These are phyloP conservation scores for Dioscorea zingiberensis DNA, from an alignment of 106 monocot species.

Conservation along the genomic window DNA sequence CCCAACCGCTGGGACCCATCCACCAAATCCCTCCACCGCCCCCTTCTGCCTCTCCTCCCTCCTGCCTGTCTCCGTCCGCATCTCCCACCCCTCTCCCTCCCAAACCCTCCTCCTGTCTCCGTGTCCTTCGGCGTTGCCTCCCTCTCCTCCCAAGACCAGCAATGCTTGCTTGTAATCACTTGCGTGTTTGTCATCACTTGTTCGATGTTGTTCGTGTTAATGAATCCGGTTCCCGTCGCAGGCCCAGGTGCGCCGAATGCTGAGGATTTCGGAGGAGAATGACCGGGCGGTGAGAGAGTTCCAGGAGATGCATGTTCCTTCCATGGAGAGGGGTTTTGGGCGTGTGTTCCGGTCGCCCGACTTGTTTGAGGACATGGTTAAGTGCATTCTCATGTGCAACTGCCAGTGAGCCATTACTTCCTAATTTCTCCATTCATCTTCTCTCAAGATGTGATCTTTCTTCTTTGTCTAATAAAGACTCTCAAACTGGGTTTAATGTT, in stretches of 20 bases:
- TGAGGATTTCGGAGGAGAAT: conserved; percentile 51
- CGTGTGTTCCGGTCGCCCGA: conserved; percentile 78
- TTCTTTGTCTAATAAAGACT: no score
- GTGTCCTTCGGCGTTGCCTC: conserved; percentile 23
- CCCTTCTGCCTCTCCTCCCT: conserved; percentile 42
- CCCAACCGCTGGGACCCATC: conserved; percentile 73
- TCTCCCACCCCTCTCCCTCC: conserved; percentile 33
- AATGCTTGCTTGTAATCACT: conserved; percentile 33
- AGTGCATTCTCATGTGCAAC: conserved; percentile 89
- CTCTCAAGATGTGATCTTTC: no score
- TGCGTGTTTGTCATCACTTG: no score
- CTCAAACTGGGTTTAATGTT: no score
- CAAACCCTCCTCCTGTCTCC: conserved; percentile 34
- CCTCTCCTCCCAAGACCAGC: conserved; percentile 32
- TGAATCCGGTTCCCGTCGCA: no score
- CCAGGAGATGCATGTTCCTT: conserved; percentile 35
- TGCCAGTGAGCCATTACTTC: conserved; percentile 89
- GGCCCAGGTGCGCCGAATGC: conserved; percentile 73
- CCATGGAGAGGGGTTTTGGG: conserved; percentile 48
- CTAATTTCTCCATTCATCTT: no score
- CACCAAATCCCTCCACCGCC: conserved; percentile 44
- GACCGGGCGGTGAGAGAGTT: conserved; percentile 43
- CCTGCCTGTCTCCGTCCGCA: conserved; percentile 25
- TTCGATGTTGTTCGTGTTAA: neutral
- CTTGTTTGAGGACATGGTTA: conserved; percentile 90